Evolutionary conservation across 345 rosid species (phyloP).

Genomic region (Eucalyptus erythrocorys): DNA sequence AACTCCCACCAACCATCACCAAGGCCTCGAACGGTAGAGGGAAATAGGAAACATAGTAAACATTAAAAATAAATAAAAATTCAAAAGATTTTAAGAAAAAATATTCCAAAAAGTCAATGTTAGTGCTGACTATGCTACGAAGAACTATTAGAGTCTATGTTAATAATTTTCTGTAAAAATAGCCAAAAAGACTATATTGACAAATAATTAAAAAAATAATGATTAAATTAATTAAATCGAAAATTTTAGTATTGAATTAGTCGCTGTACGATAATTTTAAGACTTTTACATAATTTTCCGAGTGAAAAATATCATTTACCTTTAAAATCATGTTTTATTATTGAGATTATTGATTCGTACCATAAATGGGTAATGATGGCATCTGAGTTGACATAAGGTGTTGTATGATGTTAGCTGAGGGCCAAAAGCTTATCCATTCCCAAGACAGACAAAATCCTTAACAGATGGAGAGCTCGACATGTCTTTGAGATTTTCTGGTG

Average conservation of each 20-base stretch:
- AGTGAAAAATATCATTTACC: background rate
- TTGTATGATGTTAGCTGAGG: background rate
- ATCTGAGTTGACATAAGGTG: background rate
- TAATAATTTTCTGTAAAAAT: too few relatives aligned
- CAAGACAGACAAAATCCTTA: background rate
- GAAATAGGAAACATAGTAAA: background rate
- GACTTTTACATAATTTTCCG: too few relatives aligned
- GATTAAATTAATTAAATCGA: too few relatives aligned
- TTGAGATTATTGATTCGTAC: background rate
- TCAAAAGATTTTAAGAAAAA: too few relatives aligned
- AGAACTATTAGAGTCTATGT: too few relatives aligned
- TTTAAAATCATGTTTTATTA: background rate
- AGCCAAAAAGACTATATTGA: too few relatives aligned
- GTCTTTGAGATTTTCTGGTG: background rate
- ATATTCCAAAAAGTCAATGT: too few relatives aligned
- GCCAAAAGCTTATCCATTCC: background rate
- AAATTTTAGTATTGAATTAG: too few relatives aligned
- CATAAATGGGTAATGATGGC: background rate
- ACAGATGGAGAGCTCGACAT: background rate
- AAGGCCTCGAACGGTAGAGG: background rate
- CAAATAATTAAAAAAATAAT: too few relatives aligned
- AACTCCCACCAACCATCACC: too few relatives aligned
- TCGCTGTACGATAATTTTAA: rapidly evolving
- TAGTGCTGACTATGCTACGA: rapidly evolving
- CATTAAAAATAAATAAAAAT: too few relatives aligned